A percentile compares a stretch with the other conserved stretches of the same genome.
Evolutionary conservation across 768 basidiomycete genomes (phyloP).

Genomic region (Trametes meyenii): DNA sequence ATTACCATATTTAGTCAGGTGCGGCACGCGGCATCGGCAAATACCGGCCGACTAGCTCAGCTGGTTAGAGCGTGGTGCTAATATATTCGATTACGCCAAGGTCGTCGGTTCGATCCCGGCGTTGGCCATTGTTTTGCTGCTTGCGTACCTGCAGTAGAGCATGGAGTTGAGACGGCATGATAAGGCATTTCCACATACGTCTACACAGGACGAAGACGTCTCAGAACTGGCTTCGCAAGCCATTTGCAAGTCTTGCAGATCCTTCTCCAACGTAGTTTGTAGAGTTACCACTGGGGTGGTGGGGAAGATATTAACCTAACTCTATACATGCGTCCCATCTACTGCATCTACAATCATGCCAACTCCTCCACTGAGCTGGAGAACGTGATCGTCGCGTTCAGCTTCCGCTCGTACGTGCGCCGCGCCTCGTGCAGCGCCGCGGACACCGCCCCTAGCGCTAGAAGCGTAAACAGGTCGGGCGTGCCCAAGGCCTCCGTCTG

Average conservation of each 20-base stretch:
- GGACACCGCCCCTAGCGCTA: slow-evolving; percentile 67
- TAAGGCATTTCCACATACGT: no score
- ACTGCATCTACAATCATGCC: slow-evolving; percentile 39
- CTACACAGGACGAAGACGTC: no score
- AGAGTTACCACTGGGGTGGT: background rate
- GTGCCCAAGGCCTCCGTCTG: slow-evolving; percentile 82
- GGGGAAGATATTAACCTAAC: background rate
- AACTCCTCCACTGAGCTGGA: slow-evolving; percentile 58
- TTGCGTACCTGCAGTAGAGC: no score
- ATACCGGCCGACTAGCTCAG: slow-evolving; percentile 85
- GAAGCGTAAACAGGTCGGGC: slow-evolving; percentile 70
- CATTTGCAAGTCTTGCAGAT: background rate
- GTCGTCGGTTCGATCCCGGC: slow-evolving; percentile 31
- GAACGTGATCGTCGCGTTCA: slow-evolving; percentile 57
- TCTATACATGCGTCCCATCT: background rate
- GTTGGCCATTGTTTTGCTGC: slow-evolving; percentile 19
- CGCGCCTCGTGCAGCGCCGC: slow-evolving; percentile 77
- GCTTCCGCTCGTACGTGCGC: slow-evolving; percentile 72
- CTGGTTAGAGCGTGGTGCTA: slow-evolving; percentile 93
- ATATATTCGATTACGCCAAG: slow-evolving; percentile 40
- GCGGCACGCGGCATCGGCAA: no score
- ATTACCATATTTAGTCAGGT: no score
- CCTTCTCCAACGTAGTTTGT: background rate
- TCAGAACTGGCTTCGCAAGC: background rate
- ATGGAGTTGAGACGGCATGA: no score